Base-by-base conservation (phyloP, 1,139 yeast genomes). In the Saccharomyces hybrid region DNA sequence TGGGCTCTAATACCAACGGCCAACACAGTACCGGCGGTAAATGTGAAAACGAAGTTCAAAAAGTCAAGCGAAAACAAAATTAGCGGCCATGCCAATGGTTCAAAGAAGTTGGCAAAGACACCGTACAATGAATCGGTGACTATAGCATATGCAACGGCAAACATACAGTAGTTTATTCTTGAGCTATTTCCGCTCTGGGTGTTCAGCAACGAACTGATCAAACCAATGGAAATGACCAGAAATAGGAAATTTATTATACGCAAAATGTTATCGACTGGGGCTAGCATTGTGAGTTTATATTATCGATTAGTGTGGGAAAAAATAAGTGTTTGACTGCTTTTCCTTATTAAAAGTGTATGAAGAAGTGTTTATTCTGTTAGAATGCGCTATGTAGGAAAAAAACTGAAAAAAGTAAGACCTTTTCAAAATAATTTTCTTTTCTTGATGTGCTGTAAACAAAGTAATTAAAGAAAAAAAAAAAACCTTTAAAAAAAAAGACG, bases 11-110 rank as follows among this genome's bases (percentile, higher is more conserved):
- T 84, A 65, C 84, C 95, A 60, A 90, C 95, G 56, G 97, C 98
- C 71, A 93, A 78, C 54, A 97, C 96, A 57, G 96, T 82, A 64
- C 93, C 98, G 62, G 88, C 98, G 54, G 98, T 84, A 73, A 93
- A 88, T 56, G 96, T 84, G 82, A 93, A 91, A 62, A 90, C 88
- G 68, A 85, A 76, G 81, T 90, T 89, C 74, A 93, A 78, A 74
- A 89, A 84, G 79, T 93, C 99, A 68, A 88, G 76, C 56, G 76
- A 66, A 55, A 86, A 82, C 71, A 88, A 75, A 62, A 90, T 73
- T 56, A 88, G 74, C 64, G 98, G 98, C 86, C 95, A 88, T 52
- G 96, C 96, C 61, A 91, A 78, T 63, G 85, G 83, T 58, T 84
- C 83, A 64, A 89, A 68, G 64, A 91, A 83, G 77, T 82, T 85